A percentile compares a stretch with the other conserved stretches of the same genome.
Conservation (phyloP, 1,284 basidiomycete genomes). For the Ustilago shanxiensis region DNA sequence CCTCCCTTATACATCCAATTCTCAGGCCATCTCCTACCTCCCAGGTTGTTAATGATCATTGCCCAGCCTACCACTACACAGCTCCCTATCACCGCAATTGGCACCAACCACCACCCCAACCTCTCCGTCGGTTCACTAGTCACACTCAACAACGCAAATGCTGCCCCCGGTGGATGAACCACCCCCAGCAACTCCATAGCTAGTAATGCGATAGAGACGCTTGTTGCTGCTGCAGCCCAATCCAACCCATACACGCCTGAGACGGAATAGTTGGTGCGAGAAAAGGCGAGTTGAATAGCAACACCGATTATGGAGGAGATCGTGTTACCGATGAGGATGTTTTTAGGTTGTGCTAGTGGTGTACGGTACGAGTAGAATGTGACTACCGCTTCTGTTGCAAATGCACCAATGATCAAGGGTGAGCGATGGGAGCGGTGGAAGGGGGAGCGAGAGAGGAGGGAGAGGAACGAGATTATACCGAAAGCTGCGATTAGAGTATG, state of each 20-base stretch:
- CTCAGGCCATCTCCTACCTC: conserved; percentile 44
- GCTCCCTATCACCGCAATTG: conserved; percentile 29
- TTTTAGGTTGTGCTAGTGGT: conserved; percentile 58
- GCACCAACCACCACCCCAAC: conserved; percentile 51
- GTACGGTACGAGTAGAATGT: conserved; percentile 54
- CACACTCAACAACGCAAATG: conserved; percentile 51
- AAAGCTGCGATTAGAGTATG: conserved; percentile 44
- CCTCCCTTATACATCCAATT: conserved; percentile 47
- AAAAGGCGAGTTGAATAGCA: conserved; percentile 53
- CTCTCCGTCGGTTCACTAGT: conserved; percentile 40
- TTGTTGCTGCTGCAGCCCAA: conserved; percentile 51
- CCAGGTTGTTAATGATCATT: conserved; percentile 62
- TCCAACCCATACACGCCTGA: conserved; percentile 40
- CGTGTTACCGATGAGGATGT: conserved; percentile 61
- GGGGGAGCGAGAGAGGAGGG: conserved; percentile 26
- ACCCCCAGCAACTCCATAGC: conserved; percentile 63
- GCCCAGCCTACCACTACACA: conserved; percentile 63
- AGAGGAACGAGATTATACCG: conserved; percentile 35
- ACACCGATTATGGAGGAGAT: conserved; percentile 57
- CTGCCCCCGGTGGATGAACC: conserved; percentile 63
- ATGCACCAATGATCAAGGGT: conserved; percentile 47
- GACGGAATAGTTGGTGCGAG: conserved; percentile 40
- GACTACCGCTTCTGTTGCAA: conserved; percentile 64
- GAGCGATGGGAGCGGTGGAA: conserved; percentile 41
- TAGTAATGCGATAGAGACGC: conserved; percentile 42